phyloP scores from a whole-genome alignment of 208 protist genomes.

The Wallacemonas rigidus region DNA sequence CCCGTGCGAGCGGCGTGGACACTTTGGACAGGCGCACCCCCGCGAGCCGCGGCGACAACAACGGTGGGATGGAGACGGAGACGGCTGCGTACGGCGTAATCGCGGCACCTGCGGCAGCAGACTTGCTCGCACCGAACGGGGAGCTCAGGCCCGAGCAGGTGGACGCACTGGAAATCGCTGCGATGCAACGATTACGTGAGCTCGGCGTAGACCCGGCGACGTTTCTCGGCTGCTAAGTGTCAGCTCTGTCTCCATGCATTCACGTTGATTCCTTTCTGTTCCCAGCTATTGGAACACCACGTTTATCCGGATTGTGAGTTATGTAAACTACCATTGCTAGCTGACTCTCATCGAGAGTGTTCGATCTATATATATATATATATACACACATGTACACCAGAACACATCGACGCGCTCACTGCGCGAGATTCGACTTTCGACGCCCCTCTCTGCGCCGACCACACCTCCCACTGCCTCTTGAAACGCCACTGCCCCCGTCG shows the following conservation, averaged over 20 bases:
- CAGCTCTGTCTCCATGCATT: conserved; percentile 11
- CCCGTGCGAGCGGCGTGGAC: too few species aligned
- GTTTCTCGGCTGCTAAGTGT: conserved; percentile 22
- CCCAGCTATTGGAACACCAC: not conserved
- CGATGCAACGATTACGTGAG: conserved; percentile 53
- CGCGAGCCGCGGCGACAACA: not conserved
- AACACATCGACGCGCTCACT: too few species aligned
- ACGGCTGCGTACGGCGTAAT: conserved; percentile 1
- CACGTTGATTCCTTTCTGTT: conserved; percentile 22
- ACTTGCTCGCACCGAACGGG: conserved; percentile 11
- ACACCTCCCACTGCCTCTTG: too few species aligned
- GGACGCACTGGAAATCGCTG: conserved; percentile 64
- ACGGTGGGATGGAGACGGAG: not conserved
- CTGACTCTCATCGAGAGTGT: not conserved
- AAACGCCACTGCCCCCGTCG: too few species aligned
- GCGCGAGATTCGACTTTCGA: too few species aligned
- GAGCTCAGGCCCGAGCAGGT: conserved; percentile 70
- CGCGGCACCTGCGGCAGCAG: not conserved
- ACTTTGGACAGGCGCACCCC: not conserved
- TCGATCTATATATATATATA: not conserved
- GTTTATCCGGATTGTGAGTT: conserved; percentile 6
- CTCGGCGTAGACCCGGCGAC: conserved; percentile 66
- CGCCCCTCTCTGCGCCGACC: too few species aligned
- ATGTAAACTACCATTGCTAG: not conserved
- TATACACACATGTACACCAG: not conserved